Base-by-base conservation (phyloP, 2,329 filamentous ascomycete genomes). In the Diplodia sapinea region DNA sequence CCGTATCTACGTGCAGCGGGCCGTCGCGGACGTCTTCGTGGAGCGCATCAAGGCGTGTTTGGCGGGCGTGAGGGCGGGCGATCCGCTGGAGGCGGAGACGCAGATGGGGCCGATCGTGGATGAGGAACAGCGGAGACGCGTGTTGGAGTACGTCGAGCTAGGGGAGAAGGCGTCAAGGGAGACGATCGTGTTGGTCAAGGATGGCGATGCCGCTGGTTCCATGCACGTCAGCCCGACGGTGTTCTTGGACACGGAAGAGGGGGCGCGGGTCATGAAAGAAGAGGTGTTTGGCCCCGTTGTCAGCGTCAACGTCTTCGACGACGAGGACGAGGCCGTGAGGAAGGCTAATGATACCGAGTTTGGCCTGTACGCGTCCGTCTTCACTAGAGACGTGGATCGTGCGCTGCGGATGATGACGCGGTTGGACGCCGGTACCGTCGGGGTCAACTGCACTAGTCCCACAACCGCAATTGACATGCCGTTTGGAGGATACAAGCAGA, bases 11-110 rank as follows among this genome's bases (percentile, higher is more conserved):
- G 86, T 88, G 0, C 85, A 88, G 69, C 81, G 84, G 59, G 79
- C 79, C 20, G 80, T 88, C 29, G 84, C 87, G 70, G 87, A 91
- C 38, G 82, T 86, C 65, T 93, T 93, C 74, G 77, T 92, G 57
- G 78, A 82, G 29, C 68, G 69, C 3, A 73, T 75, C 82, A 1
- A 69, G 68, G 8, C 74, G 20, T 43, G 70, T 23, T 71, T 73
- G 7, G 67, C 67, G 9, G 68, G 52, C 17, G 59, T 72, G 36
- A 70, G 56, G 26, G 23, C 72, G 23, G 74, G 74, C 15, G 71
- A 75, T 51, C 74, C 73, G 8, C 71, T 70, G 20, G 62, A 62
- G 11, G 9, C 7, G 3, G 36, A 38, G 36, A 38, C 36, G 5
- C 71, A 71, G 12, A 70, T 74, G 11, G 74, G 74, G 1, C 74